phyloP scores from a whole-genome alignment of 2,329 filamentous ascomycete species.

The Colletotrichum liaoningense region DNA sequence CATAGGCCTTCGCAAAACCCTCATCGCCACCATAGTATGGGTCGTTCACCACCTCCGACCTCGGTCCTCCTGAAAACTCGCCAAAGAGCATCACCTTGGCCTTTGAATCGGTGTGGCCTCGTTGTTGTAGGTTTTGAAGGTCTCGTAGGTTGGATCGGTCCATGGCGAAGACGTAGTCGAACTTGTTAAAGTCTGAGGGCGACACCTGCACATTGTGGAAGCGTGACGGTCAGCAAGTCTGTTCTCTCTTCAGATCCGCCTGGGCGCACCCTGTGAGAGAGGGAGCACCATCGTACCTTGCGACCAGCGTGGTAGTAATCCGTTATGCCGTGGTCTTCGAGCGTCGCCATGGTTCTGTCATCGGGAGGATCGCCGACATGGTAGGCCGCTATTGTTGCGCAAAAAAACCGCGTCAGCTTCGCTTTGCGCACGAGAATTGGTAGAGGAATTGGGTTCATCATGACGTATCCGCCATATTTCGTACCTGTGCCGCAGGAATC shows the following conservation, averaged over 20 bases:
- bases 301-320: slow-evolving; percentile 83
- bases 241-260: background rate
- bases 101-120: slow-evolving; percentile 67
- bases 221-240: background rate
- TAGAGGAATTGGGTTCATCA: background rate
- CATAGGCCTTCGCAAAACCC: slow-evolving; percentile 87
- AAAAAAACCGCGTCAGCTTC: slow-evolving; percentile 5
- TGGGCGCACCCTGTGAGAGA: slow-evolving; percentile 3
- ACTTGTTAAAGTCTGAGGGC: slow-evolving; percentile 80
- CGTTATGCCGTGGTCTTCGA: slow-evolving; percentile 79
- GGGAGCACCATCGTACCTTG: slow-evolving; percentile 66
- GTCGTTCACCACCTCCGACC: slow-evolving; percentile 80
- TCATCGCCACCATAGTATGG: slow-evolving; percentile 91
- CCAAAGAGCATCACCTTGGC: slow-evolving; percentile 86
- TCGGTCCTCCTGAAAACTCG: slow-evolving; percentile 75
- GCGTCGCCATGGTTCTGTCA: slow-evolving; percentile 83
- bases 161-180: slow-evolving; percentile 97
- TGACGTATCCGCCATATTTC: slow-evolving; percentile 32
- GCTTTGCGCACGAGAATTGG: background rate
- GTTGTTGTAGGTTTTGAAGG: slow-evolving; percentile 70
- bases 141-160: slow-evolving; percentile 84
- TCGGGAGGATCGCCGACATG: slow-evolving; percentile 84
- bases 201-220: slow-evolving; percentile 54
- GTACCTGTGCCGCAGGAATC: slow-evolving; percentile 89
- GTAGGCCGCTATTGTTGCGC: slow-evolving; percentile 72